Evolutionary conservation across 129 eudicot genomes (phyloP).

Genomic region (Chrysanthemum lavandulifolium): DNA sequence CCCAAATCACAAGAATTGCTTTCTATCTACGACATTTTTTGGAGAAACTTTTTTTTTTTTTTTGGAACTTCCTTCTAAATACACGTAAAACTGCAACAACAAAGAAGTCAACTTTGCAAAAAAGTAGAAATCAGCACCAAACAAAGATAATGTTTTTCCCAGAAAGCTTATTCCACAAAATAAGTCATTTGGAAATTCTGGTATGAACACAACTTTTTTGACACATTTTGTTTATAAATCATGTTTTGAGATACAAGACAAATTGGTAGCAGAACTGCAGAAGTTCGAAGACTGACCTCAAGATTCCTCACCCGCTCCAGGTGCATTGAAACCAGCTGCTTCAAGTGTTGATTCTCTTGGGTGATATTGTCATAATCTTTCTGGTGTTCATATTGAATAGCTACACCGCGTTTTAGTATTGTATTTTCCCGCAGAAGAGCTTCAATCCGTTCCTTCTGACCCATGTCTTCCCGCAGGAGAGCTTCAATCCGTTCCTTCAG

Average conservation of each 20-base stretch:
- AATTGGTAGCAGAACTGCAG: slow-evolving; percentile 5
- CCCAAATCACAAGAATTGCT: neutral
- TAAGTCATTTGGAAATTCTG: too few relatives aligned
- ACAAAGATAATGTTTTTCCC: too few relatives aligned
- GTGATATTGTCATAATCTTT: slow-evolving; percentile 68
- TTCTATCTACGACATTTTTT: neutral
- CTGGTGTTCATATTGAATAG: slow-evolving; percentile 79
- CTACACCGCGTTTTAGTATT: slow-evolving; percentile 80
- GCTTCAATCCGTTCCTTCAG: slow-evolving; percentile 71
- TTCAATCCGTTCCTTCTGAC: slow-evolving; percentile 68
- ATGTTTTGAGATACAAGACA: neutral
- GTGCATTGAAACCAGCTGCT: slow-evolving; percentile 60
- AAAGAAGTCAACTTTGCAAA: too few relatives aligned
- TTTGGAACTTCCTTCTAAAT: too few relatives aligned
- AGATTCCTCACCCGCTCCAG: slow-evolving; percentile 83
- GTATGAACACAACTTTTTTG: too few relatives aligned
- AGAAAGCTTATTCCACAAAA: too few relatives aligned
- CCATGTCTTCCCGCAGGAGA: slow-evolving; percentile 56
- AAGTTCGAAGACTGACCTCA: slow-evolving; percentile 48
- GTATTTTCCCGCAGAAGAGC: slow-evolving; percentile 54
- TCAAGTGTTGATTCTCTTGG: slow-evolving; percentile 74
- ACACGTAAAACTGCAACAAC: too few relatives aligned
- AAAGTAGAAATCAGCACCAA: too few relatives aligned
- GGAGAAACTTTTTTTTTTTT: too few relatives aligned
- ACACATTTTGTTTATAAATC: too few relatives aligned